Evolutionary conservation across 352 stramenopile species (phyloP), one percentile per base, ranked within the genome.

Genomic region (Globisporangium abappressorium): DNA sequence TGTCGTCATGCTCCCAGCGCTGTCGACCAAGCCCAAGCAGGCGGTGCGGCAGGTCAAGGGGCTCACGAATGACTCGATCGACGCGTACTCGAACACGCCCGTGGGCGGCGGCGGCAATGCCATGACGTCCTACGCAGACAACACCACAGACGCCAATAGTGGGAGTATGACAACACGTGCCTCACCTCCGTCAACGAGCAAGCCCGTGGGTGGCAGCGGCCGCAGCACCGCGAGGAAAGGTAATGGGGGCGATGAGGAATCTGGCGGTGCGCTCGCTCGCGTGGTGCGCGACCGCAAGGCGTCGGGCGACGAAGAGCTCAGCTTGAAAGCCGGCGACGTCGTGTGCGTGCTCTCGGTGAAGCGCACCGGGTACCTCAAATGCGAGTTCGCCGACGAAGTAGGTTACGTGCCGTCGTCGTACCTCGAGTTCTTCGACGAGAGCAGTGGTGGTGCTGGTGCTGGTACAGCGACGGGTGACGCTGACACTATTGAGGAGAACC

Each of bases 11-110:
- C 79, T 95, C 41, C 87, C 87, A 57, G 84, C 87, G 64, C 83
- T 95, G 67, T 92, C 81, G 36, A 89, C 85, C 60, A 90, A 91
- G 65, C 85, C 87, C 49, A 95, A 94, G 77, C 83, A 94, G 74
- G 76, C 81, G n/a, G 76, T 89, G 56, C 84, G 87, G 36, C 87
- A 95, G 64, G 77, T 95, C 36, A 79, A 91, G 62, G 83, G 86
- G 6, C 80, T 95, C 67, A 88, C 82, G 54, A 86, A 95, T 78
- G 87, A 94, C 76, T 92, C 85, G 47, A 95, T 95, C 74, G 87
- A 95, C 67, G 81, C 85, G 59, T 95, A 95, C 63, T 80, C 85
- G 30, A 91, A 92, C 61, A 87, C 77, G 56, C 72, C 81, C 5
- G 62, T 82, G n/a, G 64, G 69, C 33, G 57, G 66, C 3, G 51